Evolutionary conservation across 2,329 filamentous ascomycete genomes (phyloP).

Genomic region (Epichloe hybrida): DNA sequence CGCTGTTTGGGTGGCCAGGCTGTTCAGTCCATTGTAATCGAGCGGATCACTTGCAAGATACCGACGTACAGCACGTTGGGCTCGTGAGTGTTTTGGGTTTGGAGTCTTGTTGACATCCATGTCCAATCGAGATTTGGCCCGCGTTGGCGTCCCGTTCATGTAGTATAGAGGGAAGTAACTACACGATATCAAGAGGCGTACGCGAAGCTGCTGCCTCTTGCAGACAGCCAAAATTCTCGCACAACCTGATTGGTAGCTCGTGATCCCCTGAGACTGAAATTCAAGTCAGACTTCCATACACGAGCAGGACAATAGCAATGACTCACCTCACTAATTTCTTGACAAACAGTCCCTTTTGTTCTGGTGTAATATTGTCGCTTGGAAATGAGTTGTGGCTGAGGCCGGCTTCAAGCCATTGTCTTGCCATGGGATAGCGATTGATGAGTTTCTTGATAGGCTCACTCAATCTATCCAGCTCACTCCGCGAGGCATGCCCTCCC

Average conservation of each 20-base stretch:
- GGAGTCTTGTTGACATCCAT: not conserved
- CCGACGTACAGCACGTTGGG: not conserved
- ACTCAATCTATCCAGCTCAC: slow-evolving; percentile 56
- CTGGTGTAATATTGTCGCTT: slow-evolving; percentile 40
- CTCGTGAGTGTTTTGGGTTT: not conserved
- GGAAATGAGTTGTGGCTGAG: slow-evolving; percentile 43
- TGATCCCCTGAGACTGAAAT: slow-evolving; percentile 46
- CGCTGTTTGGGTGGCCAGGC: not conserved
- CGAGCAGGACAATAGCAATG: not conserved
- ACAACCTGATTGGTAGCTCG: slow-evolving; percentile 53
- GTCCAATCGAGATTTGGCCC: not conserved
- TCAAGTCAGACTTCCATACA: not conserved
- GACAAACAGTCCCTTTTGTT: slow-evolving; percentile 50
- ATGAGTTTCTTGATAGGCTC: slow-evolving; percentile 60
- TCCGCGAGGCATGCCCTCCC: slow-evolving; percentile 53
- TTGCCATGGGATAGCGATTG: slow-evolving; percentile 38
- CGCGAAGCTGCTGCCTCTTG: slow-evolving; percentile 46
- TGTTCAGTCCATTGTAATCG: not conserved
- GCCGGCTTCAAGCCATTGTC: slow-evolving; percentile 49
- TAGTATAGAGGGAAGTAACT: not conserved
- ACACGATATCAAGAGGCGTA: slow-evolving; percentile 36
- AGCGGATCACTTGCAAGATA: not conserved
- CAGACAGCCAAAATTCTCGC: slow-evolving; percentile 59
- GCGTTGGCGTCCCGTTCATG: not conserved
- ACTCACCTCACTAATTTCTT: slow-evolving; percentile 49